phyloP scores from a whole-genome alignment of 2,329 filamentous ascomycete genomes.

The Zopfia rhizophila region DNA sequence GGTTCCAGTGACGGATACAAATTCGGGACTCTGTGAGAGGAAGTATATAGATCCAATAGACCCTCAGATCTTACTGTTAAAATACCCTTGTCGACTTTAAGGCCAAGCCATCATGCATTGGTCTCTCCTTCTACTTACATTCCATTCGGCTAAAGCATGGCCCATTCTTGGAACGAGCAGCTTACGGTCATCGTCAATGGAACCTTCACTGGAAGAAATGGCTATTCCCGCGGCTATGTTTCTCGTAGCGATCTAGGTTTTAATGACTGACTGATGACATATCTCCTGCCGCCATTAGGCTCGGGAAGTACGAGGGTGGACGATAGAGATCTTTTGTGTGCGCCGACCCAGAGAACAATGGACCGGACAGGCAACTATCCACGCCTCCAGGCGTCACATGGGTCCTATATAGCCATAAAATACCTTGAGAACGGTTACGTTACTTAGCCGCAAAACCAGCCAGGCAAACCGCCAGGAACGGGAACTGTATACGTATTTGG shows the following conservation, averaged over 20 bases:
- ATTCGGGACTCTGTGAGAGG: no score
- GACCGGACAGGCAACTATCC: slow-evolving; percentile 65
- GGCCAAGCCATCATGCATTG: no score
- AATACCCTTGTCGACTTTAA: no score
- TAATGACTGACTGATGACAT: not conserved
- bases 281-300: not conserved
- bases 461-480: slow-evolving; percentile 49
- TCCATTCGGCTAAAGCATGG: not conserved
- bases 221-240: not conserved
- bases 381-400: slow-evolving; percentile 65
- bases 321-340: slow-evolving; percentile 68
- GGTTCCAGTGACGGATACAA: no score
- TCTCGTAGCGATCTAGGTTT: not conserved
- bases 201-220: not conserved
- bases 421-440: slow-evolving; percentile 59
- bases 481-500: slow-evolving; percentile 56
- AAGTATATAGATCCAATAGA: no score
- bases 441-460: slow-evolving; percentile 49
- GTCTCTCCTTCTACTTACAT: not conserved
- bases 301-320: slow-evolving; percentile 49
- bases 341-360: slow-evolving; percentile 65
- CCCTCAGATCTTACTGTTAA: no score
- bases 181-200: not conserved
- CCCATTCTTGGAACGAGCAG: slow-evolving; percentile 1
- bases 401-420: slow-evolving; percentile 54